These are phyloP conservation scores for Amphicarpaea edgeworthii DNA, from an alignment of 306 rosid genomes.

Conservation along the genomic window DNA sequence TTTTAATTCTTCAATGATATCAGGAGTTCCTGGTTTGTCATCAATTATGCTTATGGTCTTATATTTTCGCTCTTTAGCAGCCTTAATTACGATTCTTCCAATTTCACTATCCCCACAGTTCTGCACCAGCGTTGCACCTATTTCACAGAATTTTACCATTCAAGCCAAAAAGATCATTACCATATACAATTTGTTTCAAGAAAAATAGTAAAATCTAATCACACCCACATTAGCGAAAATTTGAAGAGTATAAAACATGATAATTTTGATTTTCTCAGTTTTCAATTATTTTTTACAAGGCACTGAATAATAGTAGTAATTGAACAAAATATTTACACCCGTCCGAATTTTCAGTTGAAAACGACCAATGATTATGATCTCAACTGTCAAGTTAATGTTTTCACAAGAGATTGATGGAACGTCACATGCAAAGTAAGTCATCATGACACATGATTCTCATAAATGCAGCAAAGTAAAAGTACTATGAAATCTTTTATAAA, in stretches of 20 bases:
- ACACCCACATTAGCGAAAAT: not conserved
- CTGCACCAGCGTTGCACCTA: slow-evolving; percentile 39
- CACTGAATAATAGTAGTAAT: not conserved
- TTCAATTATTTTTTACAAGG: not conserved
- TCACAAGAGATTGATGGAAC: not conserved
- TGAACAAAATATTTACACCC: not conserved
- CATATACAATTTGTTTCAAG: not conserved
- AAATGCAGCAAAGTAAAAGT: not conserved
- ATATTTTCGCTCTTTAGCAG: slow-evolving; percentile 27
- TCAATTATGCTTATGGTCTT: slow-evolving; percentile 28
- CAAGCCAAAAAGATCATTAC: not conserved
- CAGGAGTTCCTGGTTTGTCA: slow-evolving; percentile 11
- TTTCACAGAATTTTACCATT: slow-evolving; percentile 8
- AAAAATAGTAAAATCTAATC: slow-evolving; percentile 1
- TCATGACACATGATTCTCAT: not conserved
- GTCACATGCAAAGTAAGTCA: not conserved
- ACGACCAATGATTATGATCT: not conserved
- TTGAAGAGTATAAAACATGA: not conserved
- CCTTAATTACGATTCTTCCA: slow-evolving; percentile 23
- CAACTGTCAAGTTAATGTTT: not conserved
- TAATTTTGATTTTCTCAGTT: not conserved
- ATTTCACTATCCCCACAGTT: slow-evolving; percentile 24
- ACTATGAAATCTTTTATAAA: not conserved
- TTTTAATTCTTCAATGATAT: slow-evolving; percentile 30
- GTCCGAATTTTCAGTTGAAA: not conserved